Percentiles rank a stretch among this genome's conserved stretches.
phyloP scores from a whole-genome alignment of 148 eudicot genomes.

The Camellia granthamiana region DNA sequence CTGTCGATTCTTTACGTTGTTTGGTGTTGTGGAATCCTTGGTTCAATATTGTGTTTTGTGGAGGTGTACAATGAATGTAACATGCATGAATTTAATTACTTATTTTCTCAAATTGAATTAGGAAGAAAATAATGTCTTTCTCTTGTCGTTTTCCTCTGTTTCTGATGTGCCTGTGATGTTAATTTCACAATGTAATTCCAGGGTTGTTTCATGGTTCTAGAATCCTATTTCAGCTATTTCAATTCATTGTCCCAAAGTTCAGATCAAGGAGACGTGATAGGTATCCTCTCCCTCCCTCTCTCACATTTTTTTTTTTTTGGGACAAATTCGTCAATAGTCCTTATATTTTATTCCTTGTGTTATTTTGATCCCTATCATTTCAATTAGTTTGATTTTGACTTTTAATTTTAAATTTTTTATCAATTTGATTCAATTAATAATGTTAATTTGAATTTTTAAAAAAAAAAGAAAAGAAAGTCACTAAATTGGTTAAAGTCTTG shows the following conservation, averaged over 20 bases:
- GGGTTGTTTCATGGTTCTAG: conserved; percentile 47
- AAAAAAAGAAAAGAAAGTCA: too few species aligned
- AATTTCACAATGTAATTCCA: conserved; percentile 16
- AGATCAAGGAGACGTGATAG: conserved; percentile 41
- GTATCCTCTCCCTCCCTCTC: conserved; percentile 22
- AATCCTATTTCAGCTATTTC: conserved; percentile 56
- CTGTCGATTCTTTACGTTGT: conserved; percentile 66
- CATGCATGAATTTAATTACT: neutral
- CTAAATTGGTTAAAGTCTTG: too few species aligned
- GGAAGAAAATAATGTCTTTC: neutral
- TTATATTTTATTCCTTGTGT: too few species aligned
- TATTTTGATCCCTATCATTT: too few species aligned
- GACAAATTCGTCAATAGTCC: too few species aligned
- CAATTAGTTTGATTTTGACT: too few species aligned
- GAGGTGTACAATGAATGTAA: conserved; percentile 40
- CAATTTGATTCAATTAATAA: too few species aligned
- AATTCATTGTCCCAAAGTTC: conserved; percentile 32
- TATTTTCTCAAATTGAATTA: too few species aligned
- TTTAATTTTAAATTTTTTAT: too few species aligned
- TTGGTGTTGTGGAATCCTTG: conserved; percentile 65
- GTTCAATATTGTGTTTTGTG: conserved; percentile 65
- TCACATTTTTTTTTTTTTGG: neutral
- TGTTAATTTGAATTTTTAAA: too few species aligned
- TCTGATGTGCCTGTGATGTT: neutral
- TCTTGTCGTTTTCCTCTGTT: neutral